Base-by-base conservation (phyloP, 2,329 filamentous ascomycete genomes). In the Paracoccidioides brasiliensis region DNA sequence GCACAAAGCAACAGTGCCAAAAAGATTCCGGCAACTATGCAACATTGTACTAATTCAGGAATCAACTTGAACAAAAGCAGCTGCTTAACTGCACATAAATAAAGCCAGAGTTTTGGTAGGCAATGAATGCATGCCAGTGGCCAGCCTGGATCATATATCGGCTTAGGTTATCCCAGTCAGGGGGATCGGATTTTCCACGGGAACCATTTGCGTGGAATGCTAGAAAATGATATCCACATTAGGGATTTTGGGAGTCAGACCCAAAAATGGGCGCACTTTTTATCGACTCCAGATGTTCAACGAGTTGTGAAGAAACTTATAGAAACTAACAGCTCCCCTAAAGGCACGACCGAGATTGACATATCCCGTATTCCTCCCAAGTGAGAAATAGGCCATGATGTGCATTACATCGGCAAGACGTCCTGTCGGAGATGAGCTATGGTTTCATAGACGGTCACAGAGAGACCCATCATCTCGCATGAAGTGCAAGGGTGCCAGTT, bases 381-480 rank as follows among this genome's bases (percentile, higher is more conserved):
- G 14, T 9, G 54, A 52, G 30, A 37, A 56, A 28, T 43, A 45
- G 22, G 52, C 15, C 32, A 56, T 15, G 10, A 32, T 43, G 28
- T 37, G 51, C n/a, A 56, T 33, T 43, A 52, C 6, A 15, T 50
- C 35, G 22, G 46, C 46, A 30, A 56, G 53, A 49, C n/a, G 32
- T 10, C 4, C 5, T 2, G 43, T 38, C 32, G 14, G 43, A 40
- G 35, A 15, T 44, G 15, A 22, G 15, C 14, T 28, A 41, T 48
- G 40, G 40, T 10, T 44, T 55, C 40, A n/a, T 3, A 14, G 41
- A 43, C 41, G 2, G 15, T 5, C 15, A 10, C 9, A 55, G 30
- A 32, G 49, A 10, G 22, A 49, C 43, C 53, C 53, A 55, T 14
- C 53, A 55, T 40, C 32, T 44, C 7, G 53, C 53, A 30, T 55